Evolutionary conservation across 2,329 filamentous ascomycete genomes (phyloP).

Genomic region (Nigrospora oryzae): DNA sequence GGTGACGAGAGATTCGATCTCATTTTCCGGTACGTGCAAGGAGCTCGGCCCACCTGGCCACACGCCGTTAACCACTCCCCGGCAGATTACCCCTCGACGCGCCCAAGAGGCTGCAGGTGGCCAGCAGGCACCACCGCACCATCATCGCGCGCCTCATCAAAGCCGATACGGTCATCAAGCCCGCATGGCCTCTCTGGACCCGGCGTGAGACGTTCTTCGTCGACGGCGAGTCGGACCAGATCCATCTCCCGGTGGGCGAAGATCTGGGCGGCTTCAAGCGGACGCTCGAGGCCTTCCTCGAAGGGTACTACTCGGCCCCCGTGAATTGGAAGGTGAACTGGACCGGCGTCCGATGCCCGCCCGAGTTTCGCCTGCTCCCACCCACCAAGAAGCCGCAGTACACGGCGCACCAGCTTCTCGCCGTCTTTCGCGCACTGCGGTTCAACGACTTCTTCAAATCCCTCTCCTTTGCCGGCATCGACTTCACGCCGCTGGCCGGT

Average conservation of each 20-base stretch:
- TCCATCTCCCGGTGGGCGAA: constrained; percentile 45
- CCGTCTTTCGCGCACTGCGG: constrained; percentile 45
- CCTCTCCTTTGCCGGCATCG: constrained; percentile 44
- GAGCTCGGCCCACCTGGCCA: constrained; percentile 1
- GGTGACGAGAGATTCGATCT: constrained; percentile 49
- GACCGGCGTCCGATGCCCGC: constrained; percentile 32
- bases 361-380: constrained; percentile 45
- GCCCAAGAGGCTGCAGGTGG: constrained; percentile 38
- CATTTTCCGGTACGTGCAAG: constrained; percentile 37
- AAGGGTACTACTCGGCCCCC: constrained; percentile 38
- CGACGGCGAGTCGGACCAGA: constrained; percentile 40
- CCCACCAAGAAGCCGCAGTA: constrained; percentile 30
- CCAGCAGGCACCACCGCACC: constrained; percentile 44
- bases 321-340: constrained; percentile 45
- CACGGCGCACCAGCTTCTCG: constrained; percentile 42
- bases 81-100: constrained; percentile 31
- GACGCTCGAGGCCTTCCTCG: constrained; percentile 46
- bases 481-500: constrained; percentile 33
- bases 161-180: constrained; percentile 46
- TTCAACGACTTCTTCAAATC: constrained; percentile 54
- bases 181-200: constrained; percentile 50
- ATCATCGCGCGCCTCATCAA: constrained; percentile 46
- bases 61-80: constrained; percentile 9
- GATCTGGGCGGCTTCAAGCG: constrained; percentile 45
- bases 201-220: constrained; percentile 43